Conservation (phyloP, 2,329 filamentous ascomycete genomes). For the Delphinella strobiligena region DNA sequence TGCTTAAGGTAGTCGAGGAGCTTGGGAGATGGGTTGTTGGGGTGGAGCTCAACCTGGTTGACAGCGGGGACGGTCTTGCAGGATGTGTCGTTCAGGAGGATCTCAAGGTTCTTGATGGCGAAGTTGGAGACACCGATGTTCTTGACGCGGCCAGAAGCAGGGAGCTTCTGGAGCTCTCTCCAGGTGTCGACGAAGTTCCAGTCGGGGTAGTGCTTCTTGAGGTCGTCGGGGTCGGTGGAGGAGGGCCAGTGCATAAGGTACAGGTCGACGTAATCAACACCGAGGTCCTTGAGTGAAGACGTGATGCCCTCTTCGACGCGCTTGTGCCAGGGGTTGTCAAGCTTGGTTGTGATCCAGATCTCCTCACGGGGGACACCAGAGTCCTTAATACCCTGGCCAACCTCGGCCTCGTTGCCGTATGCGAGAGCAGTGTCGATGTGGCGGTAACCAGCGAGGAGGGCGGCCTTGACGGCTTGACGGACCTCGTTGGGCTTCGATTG, state of each 20-base stretch:
- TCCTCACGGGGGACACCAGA: slow-evolving; percentile 52
- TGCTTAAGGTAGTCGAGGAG: slow-evolving; percentile 45
- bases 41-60: slow-evolving; percentile 75
- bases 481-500: slow-evolving; percentile 61
- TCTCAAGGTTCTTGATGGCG: slow-evolving; percentile 67
- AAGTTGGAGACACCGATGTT: slow-evolving; percentile 67
- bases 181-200: slow-evolving; percentile 68
- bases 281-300: slow-evolving; percentile 47
- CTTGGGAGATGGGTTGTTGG: slow-evolving; percentile 58
- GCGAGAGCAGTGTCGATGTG: slow-evolving; percentile 52
- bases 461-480: slow-evolving; percentile 55
- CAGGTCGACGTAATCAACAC: slow-evolving; percentile 55
- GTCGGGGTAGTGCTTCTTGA: slow-evolving; percentile 58
- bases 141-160: slow-evolving; percentile 53
- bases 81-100: slow-evolving; percentile 48
- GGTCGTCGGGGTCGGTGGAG: slow-evolving; percentile 48
- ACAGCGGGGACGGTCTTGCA: slow-evolving; percentile 53
- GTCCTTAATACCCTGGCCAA: slow-evolving; percentile 59
- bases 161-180: slow-evolving; percentile 30
- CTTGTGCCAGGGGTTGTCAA: slow-evolving; percentile 70
- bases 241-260: slow-evolving; percentile 53
- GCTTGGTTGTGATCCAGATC: slow-evolving; percentile 71
- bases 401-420: slow-evolving; percentile 67
- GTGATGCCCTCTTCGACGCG: slow-evolving; percentile 51
- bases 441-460: slow-evolving; percentile 12